Conservation (phyloP, 2,329 filamentous ascomycete species). For the Aureobasidium sp. region DNA sequence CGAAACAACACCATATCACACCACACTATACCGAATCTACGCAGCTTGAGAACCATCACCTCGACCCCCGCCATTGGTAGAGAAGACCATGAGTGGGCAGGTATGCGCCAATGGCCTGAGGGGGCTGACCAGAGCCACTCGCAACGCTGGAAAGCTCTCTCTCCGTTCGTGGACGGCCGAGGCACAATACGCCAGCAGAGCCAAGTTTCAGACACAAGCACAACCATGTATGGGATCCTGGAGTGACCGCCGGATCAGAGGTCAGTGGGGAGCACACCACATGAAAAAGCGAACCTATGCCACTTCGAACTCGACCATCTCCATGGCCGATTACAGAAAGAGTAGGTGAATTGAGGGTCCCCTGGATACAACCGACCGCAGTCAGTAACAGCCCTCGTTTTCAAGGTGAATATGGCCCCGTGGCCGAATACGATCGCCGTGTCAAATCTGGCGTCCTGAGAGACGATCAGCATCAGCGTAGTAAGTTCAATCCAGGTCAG, state of each 20-base stretch:
- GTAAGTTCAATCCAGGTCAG: conserved; percentile 38
- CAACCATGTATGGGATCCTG: conserved; percentile 11
- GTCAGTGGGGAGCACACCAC: conserved; percentile 2
- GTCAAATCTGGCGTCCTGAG: conserved; percentile 67
- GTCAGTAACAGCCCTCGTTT: conserved; percentile 9
- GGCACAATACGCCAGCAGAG: neutral
- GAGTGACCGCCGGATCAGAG: conserved; percentile 7
- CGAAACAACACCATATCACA: neutral
- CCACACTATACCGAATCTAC: neutral
- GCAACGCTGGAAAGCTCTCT: neutral
- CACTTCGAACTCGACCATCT: conserved; percentile 20
- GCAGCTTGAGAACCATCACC: neutral
- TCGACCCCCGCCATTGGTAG: neutral
- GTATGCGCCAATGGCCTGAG: conserved; percentile 2
- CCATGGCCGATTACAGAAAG: conserved; percentile 26
- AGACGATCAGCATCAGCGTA: conserved; percentile 87
- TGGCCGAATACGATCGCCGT: conserved; percentile 80
- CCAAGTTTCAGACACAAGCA: neutral
- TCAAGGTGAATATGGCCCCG: conserved; percentile 51
- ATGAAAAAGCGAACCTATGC: neutral
- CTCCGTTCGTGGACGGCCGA: neutral
- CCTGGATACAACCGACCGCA: neutral
- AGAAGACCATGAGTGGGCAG: conserved; percentile 4
- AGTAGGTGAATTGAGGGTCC: conserved; percentile 17
- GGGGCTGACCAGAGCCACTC: neutral